A percentile compares a stretch with the other conserved stretches of the same genome.
These are phyloP conservation scores for Fusarium palustre DNA, from an alignment of 2,329 filamentous ascomycete genomes.

Conservation along the genomic window DNA sequence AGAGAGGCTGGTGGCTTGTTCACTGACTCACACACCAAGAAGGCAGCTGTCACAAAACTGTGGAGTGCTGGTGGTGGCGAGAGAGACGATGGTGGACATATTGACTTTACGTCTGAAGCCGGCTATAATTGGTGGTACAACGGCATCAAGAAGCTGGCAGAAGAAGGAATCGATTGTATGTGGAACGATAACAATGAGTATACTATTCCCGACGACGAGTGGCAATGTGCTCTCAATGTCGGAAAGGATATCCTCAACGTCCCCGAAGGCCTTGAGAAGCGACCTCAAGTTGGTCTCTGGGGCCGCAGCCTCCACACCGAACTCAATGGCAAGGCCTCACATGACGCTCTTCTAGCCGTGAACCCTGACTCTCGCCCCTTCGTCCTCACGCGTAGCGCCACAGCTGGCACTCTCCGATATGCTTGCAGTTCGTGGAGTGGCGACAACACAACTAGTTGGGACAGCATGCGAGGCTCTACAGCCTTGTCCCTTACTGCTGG, in stretches of 20 bases:
- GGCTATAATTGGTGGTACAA: conserved; percentile 80
- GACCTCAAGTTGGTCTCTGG: conserved; percentile 73
- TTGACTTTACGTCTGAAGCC: conserved; percentile 76
- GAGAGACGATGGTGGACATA: conserved; percentile 75
- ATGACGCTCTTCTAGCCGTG: conserved; percentile 71
- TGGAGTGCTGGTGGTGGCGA: conserved; percentile 80
- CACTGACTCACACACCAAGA: conserved; percentile 64
- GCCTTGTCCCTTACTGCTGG: conserved; percentile 75
- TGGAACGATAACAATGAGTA: conserved; percentile 88
- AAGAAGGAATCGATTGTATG: conserved; percentile 76
- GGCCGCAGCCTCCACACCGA: conserved; percentile 77
- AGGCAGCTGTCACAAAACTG: conserved; percentile 69
- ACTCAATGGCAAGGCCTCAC: conserved; percentile 76
- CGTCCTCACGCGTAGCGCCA: conserved; percentile 77
- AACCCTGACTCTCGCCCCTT: conserved; percentile 72
- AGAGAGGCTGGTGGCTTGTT: conserved; percentile 72
- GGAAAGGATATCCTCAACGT: conserved; percentile 49
- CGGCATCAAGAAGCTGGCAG: conserved; percentile 71
- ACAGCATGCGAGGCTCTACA: conserved; percentile 77
- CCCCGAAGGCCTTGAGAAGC: conserved; percentile 51
- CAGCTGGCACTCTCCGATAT: conserved; percentile 76
- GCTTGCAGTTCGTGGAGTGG: conserved; percentile 80
- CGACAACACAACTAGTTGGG: conserved; percentile 80
- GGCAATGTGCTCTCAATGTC: conserved; percentile 69
- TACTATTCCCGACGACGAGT: conserved; percentile 72